phyloP scores from a whole-genome alignment of 2,329 filamentous ascomycete species.

The Verticillium klebahnii region DNA sequence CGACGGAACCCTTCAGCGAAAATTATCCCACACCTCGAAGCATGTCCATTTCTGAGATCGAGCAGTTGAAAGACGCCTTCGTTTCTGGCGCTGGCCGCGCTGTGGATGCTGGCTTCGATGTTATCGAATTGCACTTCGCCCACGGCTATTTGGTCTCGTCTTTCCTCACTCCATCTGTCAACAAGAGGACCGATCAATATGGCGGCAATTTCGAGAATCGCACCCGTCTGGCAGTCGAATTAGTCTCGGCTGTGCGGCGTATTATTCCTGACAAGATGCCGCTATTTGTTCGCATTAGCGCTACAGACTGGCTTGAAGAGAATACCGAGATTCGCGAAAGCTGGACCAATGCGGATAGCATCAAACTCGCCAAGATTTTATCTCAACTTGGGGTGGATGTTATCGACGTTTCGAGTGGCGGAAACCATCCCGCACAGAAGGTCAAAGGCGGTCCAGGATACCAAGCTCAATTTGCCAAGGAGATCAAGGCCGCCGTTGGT shows the following conservation, averaged over 20 bases:
- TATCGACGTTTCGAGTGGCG: constrained; percentile 76
- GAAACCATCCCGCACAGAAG: constrained; percentile 59
- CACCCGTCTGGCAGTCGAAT: constrained; percentile 53
- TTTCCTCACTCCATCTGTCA: constrained; percentile 58
- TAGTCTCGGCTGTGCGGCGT: constrained; percentile 44
- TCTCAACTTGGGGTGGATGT: constrained; percentile 73
- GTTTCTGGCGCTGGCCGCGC: constrained; percentile 54
- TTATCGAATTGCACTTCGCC: constrained; percentile 63
- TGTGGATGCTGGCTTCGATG: constrained; percentile 67
- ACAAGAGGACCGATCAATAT: constrained; percentile 59
- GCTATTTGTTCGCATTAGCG: constrained; percentile 55
- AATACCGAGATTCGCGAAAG: constrained; percentile 28
- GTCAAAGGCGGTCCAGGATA: constrained; percentile 61
- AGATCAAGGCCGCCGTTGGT: constrained; percentile 33
- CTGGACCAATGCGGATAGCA: constrained; percentile 68
- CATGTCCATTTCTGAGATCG: constrained; percentile 66
- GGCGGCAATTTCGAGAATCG: constrained; percentile 64
- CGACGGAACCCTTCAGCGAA: constrained; percentile 54
- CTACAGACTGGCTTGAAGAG: constrained; percentile 58
- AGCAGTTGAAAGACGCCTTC: constrained; percentile 58
- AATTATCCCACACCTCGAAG: constrained; percentile 59
- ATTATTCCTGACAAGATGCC: constrained; percentile 51
- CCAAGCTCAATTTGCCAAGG: constrained; percentile 69
- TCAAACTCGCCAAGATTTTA: constrained; percentile 64
- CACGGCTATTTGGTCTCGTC: constrained; percentile 65